Percentiles rank a stretch among this genome's conserved stretches.
Conservation (phyloP, 2,329 filamentous ascomycete genomes). For the Alternaria triticimaculans region DNA sequence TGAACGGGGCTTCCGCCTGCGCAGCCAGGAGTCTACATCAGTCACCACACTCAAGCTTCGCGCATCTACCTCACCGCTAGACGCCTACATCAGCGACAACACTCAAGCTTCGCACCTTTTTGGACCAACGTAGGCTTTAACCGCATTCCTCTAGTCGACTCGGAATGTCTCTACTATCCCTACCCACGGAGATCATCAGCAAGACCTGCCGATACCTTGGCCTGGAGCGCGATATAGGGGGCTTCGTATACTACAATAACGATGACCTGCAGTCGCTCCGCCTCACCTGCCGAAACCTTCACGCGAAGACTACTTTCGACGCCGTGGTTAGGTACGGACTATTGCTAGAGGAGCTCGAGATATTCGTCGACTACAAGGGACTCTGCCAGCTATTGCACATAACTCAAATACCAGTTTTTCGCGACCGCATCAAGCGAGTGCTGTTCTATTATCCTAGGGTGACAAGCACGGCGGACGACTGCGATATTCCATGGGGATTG, state of each 20-base stretch:
- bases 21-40: too few species aligned
- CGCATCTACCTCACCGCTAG: too few species aligned
- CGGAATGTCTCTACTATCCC: background rate
- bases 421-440: background rate
- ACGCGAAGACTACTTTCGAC: background rate
- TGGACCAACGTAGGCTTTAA: background rate
- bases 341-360: background rate
- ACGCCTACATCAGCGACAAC: background rate
- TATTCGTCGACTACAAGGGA: background rate
- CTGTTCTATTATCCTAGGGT: background rate
- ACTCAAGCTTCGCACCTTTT: background rate
- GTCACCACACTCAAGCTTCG: background rate
- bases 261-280: background rate
- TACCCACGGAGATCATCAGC: background rate
- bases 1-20: background rate
- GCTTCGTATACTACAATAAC: background rate
- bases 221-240: background rate
- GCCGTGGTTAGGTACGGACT: background rate
- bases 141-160: background rate
- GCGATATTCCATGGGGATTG: background rate
- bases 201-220: background rate
- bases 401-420: background rate
- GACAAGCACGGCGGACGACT: background rate
- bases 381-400: background rate
- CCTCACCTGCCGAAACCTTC: background rate